A percentile compares a stretch with the other conserved stretches of the same genome.
phyloP scores from a whole-genome alignment of 306 rosid genomes.

The Medicago ruthenica region DNA sequence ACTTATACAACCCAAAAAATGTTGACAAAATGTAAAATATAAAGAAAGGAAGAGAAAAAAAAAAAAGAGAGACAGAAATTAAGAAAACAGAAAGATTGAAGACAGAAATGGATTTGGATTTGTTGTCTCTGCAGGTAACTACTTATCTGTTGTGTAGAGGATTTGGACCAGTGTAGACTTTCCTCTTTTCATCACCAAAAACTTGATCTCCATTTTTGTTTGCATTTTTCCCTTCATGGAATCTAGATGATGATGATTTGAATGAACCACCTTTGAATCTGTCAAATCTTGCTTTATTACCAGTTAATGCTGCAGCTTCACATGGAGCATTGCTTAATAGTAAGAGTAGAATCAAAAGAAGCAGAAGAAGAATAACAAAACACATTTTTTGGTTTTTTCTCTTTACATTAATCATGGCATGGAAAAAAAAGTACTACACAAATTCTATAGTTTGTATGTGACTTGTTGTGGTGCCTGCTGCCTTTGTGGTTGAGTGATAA shows the following conservation, averaged over 20 bases:
- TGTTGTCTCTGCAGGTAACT: conserved; percentile 30
- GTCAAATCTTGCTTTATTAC: conserved; percentile 47
- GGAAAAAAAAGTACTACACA: conserved; percentile 24
- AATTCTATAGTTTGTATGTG: neutral
- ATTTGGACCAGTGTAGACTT: conserved; percentile 88
- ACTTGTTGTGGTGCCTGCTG: too few relatives aligned
- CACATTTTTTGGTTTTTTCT: conserved; percentile 53
- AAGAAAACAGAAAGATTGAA: conserved; percentile 40
- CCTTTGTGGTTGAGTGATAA: neutral
- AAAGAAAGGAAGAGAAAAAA: too few relatives aligned
- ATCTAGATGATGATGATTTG: conserved; percentile 33
- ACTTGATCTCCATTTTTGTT: conserved; percentile 44
- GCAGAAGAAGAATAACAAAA: conserved; percentile 51
- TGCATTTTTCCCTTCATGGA: conserved; percentile 42
- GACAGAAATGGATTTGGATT: neutral
- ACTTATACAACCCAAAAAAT: conserved; percentile 49
- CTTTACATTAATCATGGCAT: conserved; percentile 61
- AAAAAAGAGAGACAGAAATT: conserved; percentile 10
- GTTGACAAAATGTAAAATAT: conserved; percentile 46
- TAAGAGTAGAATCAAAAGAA: conserved; percentile 51
- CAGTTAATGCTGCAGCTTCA: conserved; percentile 46
- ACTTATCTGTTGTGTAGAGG: conserved; percentile 93
- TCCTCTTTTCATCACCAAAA: conserved; percentile 76
- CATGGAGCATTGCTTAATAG: conserved; percentile 52
- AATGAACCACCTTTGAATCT: conserved; percentile 45